Base-by-base conservation (phyloP, 2,329 filamentous ascomycete species). In the Thermothelomyces thermophilus region DNA sequence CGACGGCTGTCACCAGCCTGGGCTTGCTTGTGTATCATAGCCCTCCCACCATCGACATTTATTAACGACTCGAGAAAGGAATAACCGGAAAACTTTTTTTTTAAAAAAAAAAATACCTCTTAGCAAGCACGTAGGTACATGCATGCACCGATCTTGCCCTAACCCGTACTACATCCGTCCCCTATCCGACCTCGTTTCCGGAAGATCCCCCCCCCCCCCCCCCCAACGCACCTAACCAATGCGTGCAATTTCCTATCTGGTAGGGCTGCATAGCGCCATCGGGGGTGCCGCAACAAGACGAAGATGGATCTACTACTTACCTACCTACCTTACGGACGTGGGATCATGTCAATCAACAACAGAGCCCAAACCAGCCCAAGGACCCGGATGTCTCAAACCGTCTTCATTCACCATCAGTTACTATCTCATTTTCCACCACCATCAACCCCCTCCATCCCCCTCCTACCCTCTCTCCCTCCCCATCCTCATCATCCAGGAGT, bases 1-100 rank as follows among this genome's bases (percentile, higher is more conserved):
- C 11, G 14, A 41, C 14, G 22, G n/a, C 16, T 20, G 30, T 22
- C 17, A 14, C 22, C 11, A 22, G 24, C 42, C 43, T 17, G 46
- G 48, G 28, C 46, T 35, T 52, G 46, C 24, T 26, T 9, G 41
- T 54, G 52, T 54, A 52, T 41, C 52, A 54, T 46, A 46, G 46
- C 37, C 46, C 39, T 50, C 51, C 46, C 46, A 46, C 47, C 41
- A 41, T 49, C 30, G 33, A 28, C 31, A n/a, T n/a, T 35, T 31
- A 37, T 41, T 37, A 40, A 44, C 26, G 26, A 16, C 17, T 17
- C 33, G 26, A 30, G 35, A 37, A 34, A 28, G 11, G 14, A 28
- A 45, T 17, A 36, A 17, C 7, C 17, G 17, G 20, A 19, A 37
- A 20, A 37, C 35, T 37, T 11, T 2, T 20, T 6, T 2, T n/a